Percentiles rank a stretch among this genome's conserved stretches.
Evolutionary conservation across 2,329 filamentous ascomycete species (phyloP).

Genomic region (Botrytis aclada): DNA sequence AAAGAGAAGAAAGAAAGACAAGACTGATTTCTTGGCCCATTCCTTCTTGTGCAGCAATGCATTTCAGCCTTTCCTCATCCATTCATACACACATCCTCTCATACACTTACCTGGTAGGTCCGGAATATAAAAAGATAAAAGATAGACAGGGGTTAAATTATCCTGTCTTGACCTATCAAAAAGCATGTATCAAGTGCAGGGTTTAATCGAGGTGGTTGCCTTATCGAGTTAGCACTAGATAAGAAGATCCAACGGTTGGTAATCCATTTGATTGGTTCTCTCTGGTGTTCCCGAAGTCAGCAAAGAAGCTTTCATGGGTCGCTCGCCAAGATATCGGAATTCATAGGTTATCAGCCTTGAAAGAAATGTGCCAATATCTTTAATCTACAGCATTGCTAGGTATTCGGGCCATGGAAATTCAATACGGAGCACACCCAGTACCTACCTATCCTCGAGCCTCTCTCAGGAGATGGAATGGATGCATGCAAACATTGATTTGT

Average conservation of each 20-base stretch:
- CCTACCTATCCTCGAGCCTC: not conserved
- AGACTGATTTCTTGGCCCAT: not conserved
- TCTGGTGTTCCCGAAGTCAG: not conserved
- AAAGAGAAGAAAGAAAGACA: not conserved
- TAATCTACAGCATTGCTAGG: not conserved
- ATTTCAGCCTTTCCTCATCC: not conserved
- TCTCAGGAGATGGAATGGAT: not conserved
- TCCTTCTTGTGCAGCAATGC: not conserved
- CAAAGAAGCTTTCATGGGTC: not conserved
- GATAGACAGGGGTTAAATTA: not conserved
- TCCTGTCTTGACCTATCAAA: conserved; percentile 1
- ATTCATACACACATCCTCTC: no score
- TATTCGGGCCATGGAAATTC: not conserved
- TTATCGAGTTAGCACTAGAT: not conserved
- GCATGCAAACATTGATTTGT: not conserved
- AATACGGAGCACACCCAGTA: not conserved
- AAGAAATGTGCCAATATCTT: not conserved
- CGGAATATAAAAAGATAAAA: not conserved
- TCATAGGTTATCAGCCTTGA: conserved; percentile 5
- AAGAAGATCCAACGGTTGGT: conserved; percentile 6
- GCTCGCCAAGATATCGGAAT: not conserved
- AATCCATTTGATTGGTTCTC: not conserved
- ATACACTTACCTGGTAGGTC: not conserved
- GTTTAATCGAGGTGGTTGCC: not conserved
- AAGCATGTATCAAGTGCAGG: not conserved